Conservation (phyloP, 2,329 filamentous ascomycete genomes). For the Pseudopyrenochaeta lycopersici region DNA sequence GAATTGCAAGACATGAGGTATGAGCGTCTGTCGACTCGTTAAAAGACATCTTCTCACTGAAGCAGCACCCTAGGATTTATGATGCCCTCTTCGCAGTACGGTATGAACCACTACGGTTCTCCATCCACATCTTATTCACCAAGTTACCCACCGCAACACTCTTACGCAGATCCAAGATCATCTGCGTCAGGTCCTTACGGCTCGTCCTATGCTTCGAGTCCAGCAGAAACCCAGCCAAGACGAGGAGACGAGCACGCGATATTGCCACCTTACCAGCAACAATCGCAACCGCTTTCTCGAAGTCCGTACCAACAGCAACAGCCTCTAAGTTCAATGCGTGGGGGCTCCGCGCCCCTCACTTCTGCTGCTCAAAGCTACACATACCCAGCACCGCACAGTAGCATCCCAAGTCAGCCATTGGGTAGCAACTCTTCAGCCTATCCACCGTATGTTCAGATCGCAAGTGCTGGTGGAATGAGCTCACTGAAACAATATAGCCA, state of each 20-base stretch:
- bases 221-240: conserved; percentile 33
- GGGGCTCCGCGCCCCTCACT: conserved; percentile 37
- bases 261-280: conserved; percentile 43
- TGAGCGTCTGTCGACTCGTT: not conserved
- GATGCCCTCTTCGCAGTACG: conserved; percentile 52
- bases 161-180: conserved; percentile 39
- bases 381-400: conserved; percentile 44
- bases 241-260: conserved; percentile 38
- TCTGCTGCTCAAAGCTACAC: conserved; percentile 38
- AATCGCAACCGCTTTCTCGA: conserved; percentile 34
- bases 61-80: conserved; percentile 50
- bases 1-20: conserved; percentile 53
- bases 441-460: conserved; percentile 37
- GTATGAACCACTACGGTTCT: conserved; percentile 47
- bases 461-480: not conserved
- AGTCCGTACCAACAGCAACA: conserved; percentile 48
- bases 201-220: conserved; percentile 38
- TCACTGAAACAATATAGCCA: conserved; percentile 31
- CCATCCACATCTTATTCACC: conserved; percentile 41
- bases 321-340: conserved; percentile 37
- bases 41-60: conserved; percentile 19
- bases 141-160: conserved; percentile 41
- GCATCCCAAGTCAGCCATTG: conserved; percentile 37
- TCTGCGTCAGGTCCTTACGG: conserved; percentile 39
- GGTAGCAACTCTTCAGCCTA: conserved; percentile 42